Percentiles rank a stretch among this genome's conserved stretches.
These are phyloP conservation scores for Coemansia sp. DNA, from an alignment of 192 early-diverging fungal genomes.

Conservation along the genomic window DNA sequence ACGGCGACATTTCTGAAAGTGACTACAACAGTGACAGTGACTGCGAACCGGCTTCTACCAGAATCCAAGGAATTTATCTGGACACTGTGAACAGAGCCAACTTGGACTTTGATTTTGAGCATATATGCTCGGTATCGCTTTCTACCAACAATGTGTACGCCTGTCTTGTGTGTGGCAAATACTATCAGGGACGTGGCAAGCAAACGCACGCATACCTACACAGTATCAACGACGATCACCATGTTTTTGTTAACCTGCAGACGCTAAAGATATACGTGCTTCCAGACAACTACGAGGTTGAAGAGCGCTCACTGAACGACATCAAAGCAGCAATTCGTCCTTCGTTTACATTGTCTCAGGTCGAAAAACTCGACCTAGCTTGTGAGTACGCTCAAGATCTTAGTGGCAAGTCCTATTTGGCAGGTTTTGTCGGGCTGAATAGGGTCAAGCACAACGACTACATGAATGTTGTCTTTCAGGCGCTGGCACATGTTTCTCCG, in stretches of 20 bases:
- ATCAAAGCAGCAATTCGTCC: conserved; percentile 91
- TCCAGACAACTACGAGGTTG: conserved; percentile 92
- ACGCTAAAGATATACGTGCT: conserved; percentile 85
- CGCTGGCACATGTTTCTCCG: conserved; percentile 79
- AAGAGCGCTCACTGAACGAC: conserved; percentile 81
- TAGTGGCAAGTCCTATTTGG: conserved; percentile 77
- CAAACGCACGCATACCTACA: conserved; percentile 94
- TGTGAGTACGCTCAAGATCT: conserved; percentile 66
- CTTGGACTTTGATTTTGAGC: conserved; percentile 99
- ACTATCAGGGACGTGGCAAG: conserved; percentile 89
- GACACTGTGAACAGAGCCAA: conserved; percentile 82
- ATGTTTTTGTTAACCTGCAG: conserved; percentile 90
- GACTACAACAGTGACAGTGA: conserved; percentile 2
- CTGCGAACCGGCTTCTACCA: background rate
- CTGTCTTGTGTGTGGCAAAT: conserved; percentile 95
- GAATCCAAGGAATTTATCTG: conserved; percentile 62
- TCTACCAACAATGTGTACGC: conserved; percentile 93
- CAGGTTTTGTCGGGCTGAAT: conserved; percentile 92
- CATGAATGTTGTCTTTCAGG: conserved; percentile 89
- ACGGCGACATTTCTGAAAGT: background rate
- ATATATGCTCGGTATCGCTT: conserved; percentile 93
- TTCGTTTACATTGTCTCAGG: conserved; percentile 65
- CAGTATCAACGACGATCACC: conserved; percentile 91
- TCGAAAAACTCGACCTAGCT: conserved; percentile 63
- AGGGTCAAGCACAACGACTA: conserved; percentile 95